These are phyloP conservation scores for Solanum habrochaites DNA, from an alignment of 257 asterid species.

Conservation along the genomic window DNA sequence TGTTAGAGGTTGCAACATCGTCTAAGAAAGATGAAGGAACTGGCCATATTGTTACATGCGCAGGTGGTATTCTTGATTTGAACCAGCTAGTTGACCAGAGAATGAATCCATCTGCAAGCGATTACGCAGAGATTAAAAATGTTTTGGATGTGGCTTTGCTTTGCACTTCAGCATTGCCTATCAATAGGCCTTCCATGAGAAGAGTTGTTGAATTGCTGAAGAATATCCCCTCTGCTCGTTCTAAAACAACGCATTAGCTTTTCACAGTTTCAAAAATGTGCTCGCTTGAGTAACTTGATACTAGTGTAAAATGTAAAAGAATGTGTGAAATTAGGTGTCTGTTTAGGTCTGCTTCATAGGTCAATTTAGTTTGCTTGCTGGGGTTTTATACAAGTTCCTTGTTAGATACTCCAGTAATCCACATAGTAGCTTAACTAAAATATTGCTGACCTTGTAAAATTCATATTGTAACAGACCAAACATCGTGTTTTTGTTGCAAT, in stretches of 20 bases:
- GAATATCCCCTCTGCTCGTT: conserved; percentile 6
- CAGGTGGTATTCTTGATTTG: background rate
- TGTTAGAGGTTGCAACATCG: conserved; percentile 21
- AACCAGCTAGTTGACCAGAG: conserved; percentile 37
- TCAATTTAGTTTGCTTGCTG: background rate
- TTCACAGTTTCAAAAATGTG: background rate
- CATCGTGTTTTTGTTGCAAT: background rate
- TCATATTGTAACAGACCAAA: background rate
- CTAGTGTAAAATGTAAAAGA: background rate
- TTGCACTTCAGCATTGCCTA: conserved; percentile 51
- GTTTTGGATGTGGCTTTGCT: conserved; percentile 45
- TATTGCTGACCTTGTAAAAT: background rate
- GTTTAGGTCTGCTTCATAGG: background rate
- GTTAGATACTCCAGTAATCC: background rate
- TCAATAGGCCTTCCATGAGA: conserved; percentile 74
- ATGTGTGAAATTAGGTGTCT: background rate
- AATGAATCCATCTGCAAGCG: conserved; percentile 24
- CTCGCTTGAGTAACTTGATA: background rate
- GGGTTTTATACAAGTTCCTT: background rate
- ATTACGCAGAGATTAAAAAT: conserved; percentile 32
- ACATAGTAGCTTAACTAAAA: background rate
- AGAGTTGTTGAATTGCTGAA: conserved; percentile 60
- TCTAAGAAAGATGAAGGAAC: conserved; percentile 10
- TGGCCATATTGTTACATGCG: background rate
- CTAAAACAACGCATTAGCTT: conserved; percentile 8